Evolutionary conservation across 306 rosid species (phyloP).

Genomic region (Fragaria vesca): DNA sequence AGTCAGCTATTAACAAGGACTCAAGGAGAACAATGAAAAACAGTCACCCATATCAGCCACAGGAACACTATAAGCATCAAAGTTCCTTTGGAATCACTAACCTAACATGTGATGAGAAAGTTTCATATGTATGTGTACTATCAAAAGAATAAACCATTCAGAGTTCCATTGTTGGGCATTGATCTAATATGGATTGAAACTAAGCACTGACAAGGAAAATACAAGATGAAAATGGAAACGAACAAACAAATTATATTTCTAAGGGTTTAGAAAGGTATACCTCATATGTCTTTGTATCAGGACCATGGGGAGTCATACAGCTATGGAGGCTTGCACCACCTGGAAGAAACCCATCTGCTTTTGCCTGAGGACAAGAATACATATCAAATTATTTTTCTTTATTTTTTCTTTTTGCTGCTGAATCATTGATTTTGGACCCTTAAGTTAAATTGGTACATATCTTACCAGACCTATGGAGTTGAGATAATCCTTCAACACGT

Average conservation of each 20-base stretch:
- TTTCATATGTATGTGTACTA: background rate
- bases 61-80: background rate
- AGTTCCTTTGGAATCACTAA: background rate
- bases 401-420: background rate
- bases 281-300: constrained; percentile 92
- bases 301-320: constrained; percentile 99
- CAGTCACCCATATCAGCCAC: background rate
- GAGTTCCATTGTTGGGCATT: background rate
- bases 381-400: background rate
- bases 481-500: background rate
- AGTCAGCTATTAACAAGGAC: background rate
- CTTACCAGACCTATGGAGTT: background rate
- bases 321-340: constrained; percentile 97
- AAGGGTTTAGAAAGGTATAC: constrained; percentile 36
- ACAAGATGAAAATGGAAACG: background rate
- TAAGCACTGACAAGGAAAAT: background rate
- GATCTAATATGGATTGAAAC: background rate
- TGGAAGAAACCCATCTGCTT: constrained; percentile 81
- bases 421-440: background rate
- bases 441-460: background rate
- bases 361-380: constrained; percentile 58
- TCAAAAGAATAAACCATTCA: background rate
- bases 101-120: background rate
- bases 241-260: background rate
- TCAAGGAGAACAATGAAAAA: background rate